Base-by-base conservation (phyloP, 1,139 yeast species). In the Pichia sp. region DNA sequence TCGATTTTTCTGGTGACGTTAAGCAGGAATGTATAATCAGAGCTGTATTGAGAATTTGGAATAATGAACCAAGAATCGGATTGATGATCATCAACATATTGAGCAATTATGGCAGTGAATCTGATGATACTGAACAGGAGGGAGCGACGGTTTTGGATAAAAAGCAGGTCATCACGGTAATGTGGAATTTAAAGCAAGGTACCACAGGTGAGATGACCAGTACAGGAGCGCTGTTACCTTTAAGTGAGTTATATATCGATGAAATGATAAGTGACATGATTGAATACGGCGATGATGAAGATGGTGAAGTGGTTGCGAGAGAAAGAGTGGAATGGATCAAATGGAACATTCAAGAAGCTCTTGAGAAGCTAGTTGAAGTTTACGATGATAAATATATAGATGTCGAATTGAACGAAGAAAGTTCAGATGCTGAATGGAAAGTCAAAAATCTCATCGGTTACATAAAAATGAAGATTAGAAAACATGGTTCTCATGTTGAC, bases 1-100 rank as follows among this genome's bases (percentile, higher is more conserved):
- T 45, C 33, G 63, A 68, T 41, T 73, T 66, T 41, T 59, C 67
- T 16, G 53, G 59, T 9, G 57, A 50, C 4, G 49, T 44, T 28
- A 66, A 67, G 49, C 29, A 39, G 9, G 29, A 41, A 29, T 71
- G 66, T 75, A 71, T 81, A 29, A 72, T 85, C 43, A 81, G 81
- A 44, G 74, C 88, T 3, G 79, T 85, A 9, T 66, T 86, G 51
- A 71, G 85, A 50, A 78, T 81, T 56, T 88, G 97, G 96, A 72
- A 77, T 44, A 77, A 77, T 49, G 87, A 85, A 56, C 92, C 95
- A 0, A 85, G 87, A 62, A 84, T 84, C 47, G 90, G 87, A 2
- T 81, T 77, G 52, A 69, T 86, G 53, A 79, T 86, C 23, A 68
- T 84, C 55, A 87, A 79, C 55, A 77, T 75, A 50, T 72, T 82